phyloP scores from a whole-genome alignment of 371 early-diverging fungal genomes.

The Apophysomyces variabilis region DNA sequence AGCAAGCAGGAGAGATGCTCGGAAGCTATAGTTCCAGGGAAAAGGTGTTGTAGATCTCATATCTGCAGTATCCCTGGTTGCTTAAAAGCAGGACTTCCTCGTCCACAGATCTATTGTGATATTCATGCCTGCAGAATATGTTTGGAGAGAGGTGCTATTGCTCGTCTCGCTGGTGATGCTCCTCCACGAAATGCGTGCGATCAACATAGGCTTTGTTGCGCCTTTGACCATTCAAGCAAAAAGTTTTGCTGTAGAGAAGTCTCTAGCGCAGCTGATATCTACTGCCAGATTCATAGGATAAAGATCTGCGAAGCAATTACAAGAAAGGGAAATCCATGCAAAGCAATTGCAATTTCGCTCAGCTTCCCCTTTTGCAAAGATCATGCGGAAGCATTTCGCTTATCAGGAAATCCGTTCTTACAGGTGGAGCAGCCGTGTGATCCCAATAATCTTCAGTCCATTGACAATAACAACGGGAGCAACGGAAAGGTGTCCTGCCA shows the following conservation, averaged over 20 bases:
- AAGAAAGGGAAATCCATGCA: not conserved
- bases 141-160: not conserved
- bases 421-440: not conserved
- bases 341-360: not conserved
- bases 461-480: not conserved
- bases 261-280: not conserved
- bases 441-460: not conserved
- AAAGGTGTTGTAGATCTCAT: not conserved
- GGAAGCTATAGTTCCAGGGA: not conserved
- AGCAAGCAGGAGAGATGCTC: not conserved
- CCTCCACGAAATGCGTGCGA: conserved; percentile 1
- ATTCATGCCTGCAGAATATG: conserved; percentile 5
- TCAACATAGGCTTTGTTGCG: not conserved
- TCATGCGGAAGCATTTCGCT: not conserved
- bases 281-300: not conserved
- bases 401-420: too few relatives aligned
- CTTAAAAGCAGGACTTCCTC: not conserved
- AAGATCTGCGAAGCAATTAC: not conserved
- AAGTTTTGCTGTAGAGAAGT: not conserved
- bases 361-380: not conserved
- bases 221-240: not conserved
- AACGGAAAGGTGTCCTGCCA: not conserved
- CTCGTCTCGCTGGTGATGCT: not conserved
- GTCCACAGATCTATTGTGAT: not conserved
- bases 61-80: not conserved